Base-by-base conservation (phyloP, 1,284 basidiomycete species). In the Agroathelia rolfsii region DNA sequence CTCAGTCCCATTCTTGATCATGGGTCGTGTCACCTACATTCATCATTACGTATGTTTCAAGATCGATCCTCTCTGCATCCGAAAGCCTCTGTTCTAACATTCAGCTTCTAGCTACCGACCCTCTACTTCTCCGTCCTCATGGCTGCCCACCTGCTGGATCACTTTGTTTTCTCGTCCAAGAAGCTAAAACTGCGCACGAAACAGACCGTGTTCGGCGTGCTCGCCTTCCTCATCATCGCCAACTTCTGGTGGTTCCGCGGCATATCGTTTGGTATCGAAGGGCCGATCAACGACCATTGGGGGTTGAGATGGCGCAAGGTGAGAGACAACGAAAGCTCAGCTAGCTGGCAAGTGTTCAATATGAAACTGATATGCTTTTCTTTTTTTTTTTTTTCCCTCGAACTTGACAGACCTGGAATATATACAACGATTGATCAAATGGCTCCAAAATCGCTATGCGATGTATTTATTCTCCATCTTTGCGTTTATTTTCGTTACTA, bases 111-210 rank as follows among this genome's bases (percentile, higher is more conserved):
- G 82, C 76, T 98, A 5, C 94, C 94, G 2, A 94, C 94, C 0
- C 63, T 97, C 9, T 97, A 93, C 66, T 98, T 98, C 62, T 75
- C 92, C 3, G 88, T 97, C 27, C 59, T 98, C 35, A 90, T 96
- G 79, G 65, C 82, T 26, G 87, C 78, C 0, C 89, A 96, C 53
- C 53, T 97, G 28, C 65, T 95, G 42, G 93, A 98, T 59, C 89
- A 94, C 54, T 87, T 90, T 57, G 59, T 95, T 46, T 93, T 96
- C 60, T 72, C 73, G 3, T 76, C 84, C 2, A 69, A 71, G 21
- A 65, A 72, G 20, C 62, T 86, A 34, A 64, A 70, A 1, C 59
- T 62, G 5, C 58, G 60, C 24, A 76, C 76, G 18, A 95, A 94
- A 55, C 59, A 64, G 32, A 72, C 84, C 32, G 64, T 66, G 32